A percentile compares a stretch with the other conserved stretches of the same genome.
Evolutionary conservation across 768 basidiomycete genomes (phyloP).

Genomic region (Albatrellus ellisii): DNA sequence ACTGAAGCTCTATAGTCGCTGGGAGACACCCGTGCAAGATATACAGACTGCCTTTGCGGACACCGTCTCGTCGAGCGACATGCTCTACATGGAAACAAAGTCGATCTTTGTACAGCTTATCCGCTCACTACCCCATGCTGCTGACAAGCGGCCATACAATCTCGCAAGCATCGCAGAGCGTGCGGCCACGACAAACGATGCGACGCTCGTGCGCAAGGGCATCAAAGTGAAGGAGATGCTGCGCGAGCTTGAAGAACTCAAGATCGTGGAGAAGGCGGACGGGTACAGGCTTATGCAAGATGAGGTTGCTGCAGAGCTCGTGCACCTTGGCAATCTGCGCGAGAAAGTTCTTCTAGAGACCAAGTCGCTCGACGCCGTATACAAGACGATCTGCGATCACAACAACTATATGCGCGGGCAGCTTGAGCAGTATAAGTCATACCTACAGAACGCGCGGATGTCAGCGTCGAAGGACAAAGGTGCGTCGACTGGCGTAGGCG

Average conservation of each 20-base stretch:
- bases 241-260: constrained; percentile 84
- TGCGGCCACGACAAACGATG: constrained; percentile 96
- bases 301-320: constrained; percentile 90
- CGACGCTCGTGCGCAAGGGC: constrained; percentile 86
- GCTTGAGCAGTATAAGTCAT: constrained; percentile 99
- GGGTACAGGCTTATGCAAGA: constrained; percentile 95
- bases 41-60: constrained; percentile 95
- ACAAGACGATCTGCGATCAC: constrained; percentile 99
- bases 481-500: constrained; percentile 78
- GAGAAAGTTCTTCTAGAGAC: constrained; percentile 94
- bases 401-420: constrained; percentile 95
- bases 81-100: constrained; percentile 99
- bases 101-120: constrained; percentile 97
- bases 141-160: constrained; percentile 82
- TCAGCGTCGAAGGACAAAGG: constrained; percentile 86
- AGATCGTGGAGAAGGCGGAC: constrained; percentile 71
- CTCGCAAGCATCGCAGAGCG: constrained; percentile 82
- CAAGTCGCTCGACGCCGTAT: constrained; percentile 87
- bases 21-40: constrained; percentile 99
- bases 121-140: constrained; percentile 79
- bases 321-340: constrained; percentile 89
- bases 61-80: constrained; percentile 92
- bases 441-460: constrained; percentile 92
- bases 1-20: constrained; percentile 86
- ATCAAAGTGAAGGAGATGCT: constrained; percentile 99